Evolutionary conservation across 1,284 basidiomycete genomes (phyloP), one percentile per base, ranked within the genome.

Genomic region (Sanghuangporus baumii): DNA sequence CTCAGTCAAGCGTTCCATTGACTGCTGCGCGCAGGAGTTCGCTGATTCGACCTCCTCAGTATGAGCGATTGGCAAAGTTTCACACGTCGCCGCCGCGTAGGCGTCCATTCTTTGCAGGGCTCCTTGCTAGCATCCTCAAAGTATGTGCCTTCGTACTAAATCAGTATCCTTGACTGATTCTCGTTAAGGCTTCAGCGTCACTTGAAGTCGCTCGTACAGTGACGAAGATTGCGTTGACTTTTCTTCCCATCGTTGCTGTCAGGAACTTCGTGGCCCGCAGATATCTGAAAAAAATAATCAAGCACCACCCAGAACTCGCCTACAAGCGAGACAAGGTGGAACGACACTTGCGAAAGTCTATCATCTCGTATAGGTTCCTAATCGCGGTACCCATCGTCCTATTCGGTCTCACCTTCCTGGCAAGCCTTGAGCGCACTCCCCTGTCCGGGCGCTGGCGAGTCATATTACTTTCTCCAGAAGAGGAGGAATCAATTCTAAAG

Each of bases 361-460:
- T 87, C 48, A 78, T 81, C 55, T 56, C 84, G 34, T 78, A 89
- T 63, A 82, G 86, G 57, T 62, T 81, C 31, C 77, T 94, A 18
- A 71, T 94, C 57, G 76, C 87, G 55, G 76, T 89, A 31, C 94
- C 94, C 0, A 73, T 84, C 31, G 66, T 82, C 12, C 72, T 94
- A n/a, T 86, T 95, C 69, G 85, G 83, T 78, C 78, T 83, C 1
- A 91, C 88, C 0, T 86, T 93, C 64, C 62, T 91, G 1, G 89
- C 89, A 1, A 93, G 89, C 63, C 71, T 92, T 59, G 93, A 96
- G 72, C 77, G 84, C 67, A 93, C 92, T 3, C 93, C 93, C 1
- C 77, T 94, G 61, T 94, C 93, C 6, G 93, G 93, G 66, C 80
- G 91, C 87, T 92, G 88, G 89, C 81, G 93, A 58, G 73, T 94